Percentiles rank a stretch among this genome's conserved stretches.
These are phyloP conservation scores for Phytophthora quininea DNA, from an alignment of 352 stramenopile genomes.

Conservation along the genomic window DNA sequence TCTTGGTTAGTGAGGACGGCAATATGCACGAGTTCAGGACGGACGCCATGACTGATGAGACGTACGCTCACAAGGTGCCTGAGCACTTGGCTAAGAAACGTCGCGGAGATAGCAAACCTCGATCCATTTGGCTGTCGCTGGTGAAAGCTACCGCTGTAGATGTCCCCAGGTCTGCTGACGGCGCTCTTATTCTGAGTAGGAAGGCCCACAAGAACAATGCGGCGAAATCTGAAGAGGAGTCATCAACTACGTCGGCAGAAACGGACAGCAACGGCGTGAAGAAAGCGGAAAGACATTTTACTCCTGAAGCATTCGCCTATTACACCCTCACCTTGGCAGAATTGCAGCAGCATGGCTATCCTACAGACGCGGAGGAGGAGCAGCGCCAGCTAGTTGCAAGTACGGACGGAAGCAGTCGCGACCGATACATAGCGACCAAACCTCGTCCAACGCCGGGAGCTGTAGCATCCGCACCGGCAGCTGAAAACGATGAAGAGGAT, in stretches of 20 bases:
- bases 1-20: constrained; percentile 73
- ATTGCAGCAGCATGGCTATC: constrained; percentile 74
- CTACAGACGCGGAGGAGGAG: constrained; percentile 62
- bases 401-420: constrained; percentile 55
- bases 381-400: constrained; percentile 57
- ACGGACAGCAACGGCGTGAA: constrained; percentile 9
- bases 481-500: constrained; percentile 5
- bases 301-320: constrained; percentile 38
- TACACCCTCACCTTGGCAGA: constrained; percentile 73
- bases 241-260: constrained; percentile 16
- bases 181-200: constrained; percentile 38
- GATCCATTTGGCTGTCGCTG: constrained; percentile 67
- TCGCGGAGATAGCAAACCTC: constrained; percentile 42
- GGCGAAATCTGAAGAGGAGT: constrained; percentile 12
- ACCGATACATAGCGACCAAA: constrained; percentile 61
- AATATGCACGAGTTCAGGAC: constrained; percentile 84
- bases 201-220: constrained; percentile 7
- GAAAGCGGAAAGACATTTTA: constrained; percentile 12
- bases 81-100: constrained; percentile 67
- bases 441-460: constrained; percentile 30
- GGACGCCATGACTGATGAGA: constrained; percentile 63
- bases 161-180: constrained; percentile 54
- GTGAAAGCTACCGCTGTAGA: constrained; percentile 64
- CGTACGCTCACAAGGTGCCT: constrained; percentile 64
- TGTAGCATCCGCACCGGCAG: constrained; percentile 5